Base-by-base conservation (phyloP, 1,284 basidiomycete species). In the Leccinum pachyderme region DNA sequence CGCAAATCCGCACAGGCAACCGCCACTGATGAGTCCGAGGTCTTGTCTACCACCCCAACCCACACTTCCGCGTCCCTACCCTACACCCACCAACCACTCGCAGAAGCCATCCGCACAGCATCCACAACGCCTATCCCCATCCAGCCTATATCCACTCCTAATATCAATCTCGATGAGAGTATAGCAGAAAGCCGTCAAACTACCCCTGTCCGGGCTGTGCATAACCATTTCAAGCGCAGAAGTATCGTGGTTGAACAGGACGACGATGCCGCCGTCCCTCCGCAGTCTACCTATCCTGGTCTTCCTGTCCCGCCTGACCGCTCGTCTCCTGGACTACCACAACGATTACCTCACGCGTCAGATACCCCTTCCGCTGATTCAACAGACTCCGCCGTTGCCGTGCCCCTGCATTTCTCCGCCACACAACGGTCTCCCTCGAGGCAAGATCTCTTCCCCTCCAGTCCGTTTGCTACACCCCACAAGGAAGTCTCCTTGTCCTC, bases 241-340 rank as follows among this genome's bases (percentile, higher is more conserved):
- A 86, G 87, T 63, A 79, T 87, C 18, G 75, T 91, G 1, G 78
- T 91, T 43, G 87, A 88, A 66, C 84, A 88, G 49, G 86, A 86
- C 35, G 74, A 81, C 18, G 77, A 78, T 54, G 70, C 72, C 12
- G 63, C 55, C 49, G 62, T 67, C 45, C 73, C 70, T 60, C 74
- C 65, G 59, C 73, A 69, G 39, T 72, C 71, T 31, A 68, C 70
- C 47, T 64, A 65, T 54, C 62, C 62, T 45, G 69, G 64, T 28
- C 69, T 72, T 32, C 78, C 74, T 7, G 55, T 57, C 22, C 67
- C 75, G 7, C 72, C 75, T 28, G 58, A 52, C 44, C 63, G 51
- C 29, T 59, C 65, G 9, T 72, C 74, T 13, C 73, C 76, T 31
- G 67, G 59, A 9, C 60, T 60, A 13, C 51, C 70, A 18, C 63